A percentile compares a stretch with the other conserved stretches of the same genome.
These are phyloP conservation scores for Scenedesmus sp. DNA, from an alignment of 163 green algal species.

Conservation along the genomic window DNA sequence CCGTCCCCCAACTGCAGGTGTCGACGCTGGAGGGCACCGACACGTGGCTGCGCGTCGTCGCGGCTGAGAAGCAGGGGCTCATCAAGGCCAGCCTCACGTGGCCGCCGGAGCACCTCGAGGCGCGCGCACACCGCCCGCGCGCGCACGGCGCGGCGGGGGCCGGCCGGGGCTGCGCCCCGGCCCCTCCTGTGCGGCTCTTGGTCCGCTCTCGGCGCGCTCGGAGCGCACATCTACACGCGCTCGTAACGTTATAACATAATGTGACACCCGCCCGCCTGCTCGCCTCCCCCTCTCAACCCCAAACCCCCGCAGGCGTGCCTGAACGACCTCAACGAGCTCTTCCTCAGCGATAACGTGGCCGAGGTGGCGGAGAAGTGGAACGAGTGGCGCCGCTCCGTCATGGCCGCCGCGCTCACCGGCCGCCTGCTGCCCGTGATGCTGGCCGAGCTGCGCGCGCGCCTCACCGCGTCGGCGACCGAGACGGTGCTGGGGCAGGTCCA, in stretches of 20 bases:
- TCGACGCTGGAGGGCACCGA: slow-evolving; percentile 28
- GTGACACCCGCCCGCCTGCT: not conserved
- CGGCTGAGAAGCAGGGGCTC: slow-evolving; percentile 33
- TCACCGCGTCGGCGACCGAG: slow-evolving; percentile 13
- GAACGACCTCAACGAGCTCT: slow-evolving; percentile 6
- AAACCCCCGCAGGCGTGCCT: slow-evolving; percentile 6
- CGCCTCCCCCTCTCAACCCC: not conserved
- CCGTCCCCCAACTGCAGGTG: no score
- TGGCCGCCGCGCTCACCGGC: slow-evolving; percentile 7
- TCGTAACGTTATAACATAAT: no score
- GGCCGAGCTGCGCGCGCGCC: not conserved
- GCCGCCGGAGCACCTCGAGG: slow-evolving; percentile 18
- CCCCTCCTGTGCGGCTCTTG: no score
- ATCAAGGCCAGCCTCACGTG: not conserved
- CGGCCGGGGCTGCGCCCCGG: no score
- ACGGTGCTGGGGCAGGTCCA: slow-evolving; percentile 21
- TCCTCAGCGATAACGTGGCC: slow-evolving; percentile 26
- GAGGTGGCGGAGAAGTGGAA: slow-evolving; percentile 28
- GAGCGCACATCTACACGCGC: no score
- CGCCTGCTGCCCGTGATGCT: slow-evolving; percentile 20
- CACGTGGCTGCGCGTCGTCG: slow-evolving; percentile 23
- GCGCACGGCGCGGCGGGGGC: no score
- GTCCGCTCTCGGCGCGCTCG: no score
- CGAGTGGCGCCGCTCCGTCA: slow-evolving; percentile 13
- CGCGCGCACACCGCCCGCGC: no score